A percentile compares a stretch with the other conserved stretches of the same genome.
These are phyloP conservation scores for Trichosanthes cucumerina DNA, from an alignment of 306 rosid species.

Conservation along the genomic window DNA sequence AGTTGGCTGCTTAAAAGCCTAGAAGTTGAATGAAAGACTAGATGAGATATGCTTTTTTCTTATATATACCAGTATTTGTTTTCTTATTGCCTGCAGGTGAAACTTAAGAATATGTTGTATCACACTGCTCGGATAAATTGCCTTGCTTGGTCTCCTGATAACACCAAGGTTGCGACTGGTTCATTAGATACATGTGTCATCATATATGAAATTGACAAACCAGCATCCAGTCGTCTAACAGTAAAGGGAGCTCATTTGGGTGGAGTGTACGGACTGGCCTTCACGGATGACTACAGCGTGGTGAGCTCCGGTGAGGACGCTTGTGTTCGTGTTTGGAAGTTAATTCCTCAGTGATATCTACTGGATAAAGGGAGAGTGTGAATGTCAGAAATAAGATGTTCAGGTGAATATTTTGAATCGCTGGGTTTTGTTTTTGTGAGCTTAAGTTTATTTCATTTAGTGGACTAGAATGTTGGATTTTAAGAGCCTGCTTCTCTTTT, in stretches of 20 bases:
- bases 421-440: conserved; percentile 5
- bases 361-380: not conserved
- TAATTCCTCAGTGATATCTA: conserved; percentile 43
- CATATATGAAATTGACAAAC: conserved; percentile 74
- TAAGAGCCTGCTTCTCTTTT: not conserved
- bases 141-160: conserved; percentile 94
- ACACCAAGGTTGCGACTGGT: conserved; percentile 75
- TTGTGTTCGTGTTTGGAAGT: conserved; percentile 84
- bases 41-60: not conserved
- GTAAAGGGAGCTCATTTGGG: conserved; percentile 89
- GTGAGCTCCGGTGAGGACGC: conserved; percentile 99
- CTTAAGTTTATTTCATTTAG: not conserved
- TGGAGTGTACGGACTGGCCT: conserved; percentile 85
- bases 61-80: not conserved
- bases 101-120: conserved; percentile 86
- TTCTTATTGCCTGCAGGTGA: conserved; percentile 43
- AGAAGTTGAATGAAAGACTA: not conserved
- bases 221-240: conserved; percentile 68
- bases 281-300: conserved; percentile 63
- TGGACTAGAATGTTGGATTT: not conserved
- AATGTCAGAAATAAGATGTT: not conserved
- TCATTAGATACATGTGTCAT: conserved; percentile 80
- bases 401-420: conserved; percentile 9
- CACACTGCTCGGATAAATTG: conserved; percentile 93
- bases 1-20: not conserved